A percentile compares a stretch with the other conserved stretches of the same genome.
These are phyloP conservation scores for Agaricus blazei DNA, from an alignment of 768 basidiomycete species.

Conservation along the genomic window DNA sequence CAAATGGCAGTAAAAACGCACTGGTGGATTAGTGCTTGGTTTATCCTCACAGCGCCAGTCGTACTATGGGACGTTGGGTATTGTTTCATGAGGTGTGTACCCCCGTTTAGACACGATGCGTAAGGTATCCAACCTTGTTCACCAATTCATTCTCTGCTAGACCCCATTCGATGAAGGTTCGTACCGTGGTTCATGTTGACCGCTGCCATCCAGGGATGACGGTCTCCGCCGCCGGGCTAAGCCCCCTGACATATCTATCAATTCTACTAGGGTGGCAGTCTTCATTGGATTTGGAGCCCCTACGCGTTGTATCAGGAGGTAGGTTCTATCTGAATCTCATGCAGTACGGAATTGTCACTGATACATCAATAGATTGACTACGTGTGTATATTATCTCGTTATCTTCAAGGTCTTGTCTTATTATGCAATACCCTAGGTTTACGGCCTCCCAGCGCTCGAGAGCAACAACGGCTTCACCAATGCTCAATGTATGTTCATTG, in stretches of 20 bases:
- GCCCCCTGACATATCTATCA: neutral
- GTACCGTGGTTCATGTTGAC: slow-evolving; percentile 1
- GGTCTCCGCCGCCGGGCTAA: neutral
- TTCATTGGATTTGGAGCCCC: slow-evolving; percentile 90
- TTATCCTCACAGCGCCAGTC: slow-evolving; percentile 56
- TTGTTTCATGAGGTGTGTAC: slow-evolving; percentile 68
- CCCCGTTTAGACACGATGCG: neutral
- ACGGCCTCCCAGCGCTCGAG: slow-evolving; percentile 64
- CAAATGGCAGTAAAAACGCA: slow-evolving; percentile 47
- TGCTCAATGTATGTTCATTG: slow-evolving; percentile 61
- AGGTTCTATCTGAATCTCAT: slow-evolving; percentile 7
- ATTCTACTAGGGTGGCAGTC: slow-evolving; percentile 60
- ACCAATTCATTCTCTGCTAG: slow-evolving; percentile 28
- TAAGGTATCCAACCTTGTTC: neutral
- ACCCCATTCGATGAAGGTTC: slow-evolving; percentile 72
- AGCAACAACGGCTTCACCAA: slow-evolving; percentile 75
- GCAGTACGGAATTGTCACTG: too few species aligned
- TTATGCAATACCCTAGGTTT: slow-evolving; percentile 41
- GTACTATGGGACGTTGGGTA: slow-evolving; percentile 80
- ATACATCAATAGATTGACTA: slow-evolving; percentile 25
- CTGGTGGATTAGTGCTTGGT: slow-evolving; percentile 65
- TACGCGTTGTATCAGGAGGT: slow-evolving; percentile 77
- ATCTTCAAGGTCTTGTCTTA: neutral
- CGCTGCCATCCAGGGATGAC: neutral
- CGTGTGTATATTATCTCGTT: slow-evolving; percentile 17